Percentiles rank a stretch among this genome's conserved stretches.
phyloP scores from a whole-genome alignment of 345 rosid species.

The Sonneratia caseolaris region DNA sequence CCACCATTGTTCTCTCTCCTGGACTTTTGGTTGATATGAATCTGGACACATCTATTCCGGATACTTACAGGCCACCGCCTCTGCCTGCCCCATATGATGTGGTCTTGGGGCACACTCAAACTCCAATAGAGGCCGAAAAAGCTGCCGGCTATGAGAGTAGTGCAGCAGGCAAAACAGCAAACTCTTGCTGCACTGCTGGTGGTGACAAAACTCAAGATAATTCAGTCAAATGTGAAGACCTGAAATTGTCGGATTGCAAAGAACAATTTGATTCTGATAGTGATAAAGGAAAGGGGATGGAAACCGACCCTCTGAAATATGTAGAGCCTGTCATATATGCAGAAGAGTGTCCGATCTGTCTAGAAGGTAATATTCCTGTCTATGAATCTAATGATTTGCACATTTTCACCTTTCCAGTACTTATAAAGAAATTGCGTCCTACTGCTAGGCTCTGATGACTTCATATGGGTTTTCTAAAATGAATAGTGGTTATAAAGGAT shows the following conservation, averaged over 20 bases:
- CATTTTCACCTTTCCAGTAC: neutral
- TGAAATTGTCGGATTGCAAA: constrained; percentile 44
- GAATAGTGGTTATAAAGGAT: neutral
- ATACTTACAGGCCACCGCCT: constrained; percentile 77
- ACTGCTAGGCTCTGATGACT: neutral
- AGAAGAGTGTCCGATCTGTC: constrained; percentile 92
- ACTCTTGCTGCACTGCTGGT: constrained; percentile 30
- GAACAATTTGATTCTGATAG: constrained; percentile 5
- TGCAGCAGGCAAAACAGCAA: constrained; percentile 23
- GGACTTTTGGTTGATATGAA: constrained; percentile 76
- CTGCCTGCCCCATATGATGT: constrained; percentile 60
- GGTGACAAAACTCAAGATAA: constrained; percentile 30
- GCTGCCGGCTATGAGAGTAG: constrained; percentile 32
- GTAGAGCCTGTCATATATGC: constrained; percentile 18
- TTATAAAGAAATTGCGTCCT: neutral
- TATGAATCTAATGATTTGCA: neutral
- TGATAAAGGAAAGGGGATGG: constrained; percentile 28
- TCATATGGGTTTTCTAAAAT: neutral
- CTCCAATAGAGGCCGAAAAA: constrained; percentile 28
- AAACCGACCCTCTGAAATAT: constrained; percentile 49
- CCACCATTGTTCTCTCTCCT: constrained; percentile 33
- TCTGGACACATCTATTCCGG: constrained; percentile 70
- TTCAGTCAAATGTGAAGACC: constrained; percentile 33
- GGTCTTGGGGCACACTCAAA: constrained; percentile 38
- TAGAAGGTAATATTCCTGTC: constrained; percentile 51